Base-by-base conservation (phyloP, 179 eudicot genomes). In the Silene vulgaris region DNA sequence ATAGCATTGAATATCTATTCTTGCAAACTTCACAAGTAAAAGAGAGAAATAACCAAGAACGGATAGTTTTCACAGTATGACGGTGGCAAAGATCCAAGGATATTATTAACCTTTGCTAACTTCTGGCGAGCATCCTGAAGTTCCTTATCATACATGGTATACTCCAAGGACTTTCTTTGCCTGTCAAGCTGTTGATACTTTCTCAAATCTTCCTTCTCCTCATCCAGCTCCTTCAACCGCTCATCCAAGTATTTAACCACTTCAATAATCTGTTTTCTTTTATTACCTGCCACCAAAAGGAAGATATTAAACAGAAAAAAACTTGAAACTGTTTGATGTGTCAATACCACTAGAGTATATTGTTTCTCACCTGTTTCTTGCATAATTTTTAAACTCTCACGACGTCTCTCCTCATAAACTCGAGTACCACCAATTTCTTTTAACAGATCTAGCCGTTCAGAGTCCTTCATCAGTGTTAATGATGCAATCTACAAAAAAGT, bases 341-440 rank as follows among this genome's bases (percentile, higher is more conserved):
- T 73, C 56, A 77, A 69, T 45, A 79, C 71, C 17, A 75, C 11
- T 54, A 76, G 66, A 40, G 32, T 26, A 23, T 79, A 75, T 21
- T 16, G 17, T 71, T 72, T 87, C 92, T 84, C 84, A 86, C 99
- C 97, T 80, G 98, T 96, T 69, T 96, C 98, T 83, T 96, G 97
- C 98, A 96, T 96, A 65, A 96, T 93, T 86, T 96, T 96, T 85
- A 93, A 85, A 85, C 99, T 96, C 85, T 96, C 99, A 26, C 92
- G 90, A 19, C 98, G 93, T 76, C 99, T 86, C 85, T 96, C 99
- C 82, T 96, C 99, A 72, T 96, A 96, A 80, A 96, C 99, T 79
- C 97, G 86, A 54, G 99, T 93, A 16, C 99, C 99, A 73, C 99
- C 99, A 84, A 96, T 96, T 93, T 96, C 99, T 78, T 96, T 96